A percentile compares a stretch with the other conserved stretches of the same genome.
These are phyloP conservation scores for Phytopythium oedochilum DNA, from an alignment of 352 stramenopile species.

Conservation along the genomic window DNA sequence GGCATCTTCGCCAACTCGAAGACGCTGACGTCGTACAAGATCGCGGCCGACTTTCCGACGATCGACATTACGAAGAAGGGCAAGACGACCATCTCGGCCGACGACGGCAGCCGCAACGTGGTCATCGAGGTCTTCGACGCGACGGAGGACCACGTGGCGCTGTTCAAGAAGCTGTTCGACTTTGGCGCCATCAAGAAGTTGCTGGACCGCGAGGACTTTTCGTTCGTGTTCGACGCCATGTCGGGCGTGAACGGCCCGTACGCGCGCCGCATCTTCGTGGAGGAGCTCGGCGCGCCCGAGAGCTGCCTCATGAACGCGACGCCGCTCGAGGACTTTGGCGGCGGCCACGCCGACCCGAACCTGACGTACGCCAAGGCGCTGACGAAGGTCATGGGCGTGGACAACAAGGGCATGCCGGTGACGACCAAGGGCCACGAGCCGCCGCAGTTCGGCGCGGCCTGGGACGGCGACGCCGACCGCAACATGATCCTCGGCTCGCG, in stretches of 20 bases:
- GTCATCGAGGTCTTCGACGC: conserved; percentile 97
- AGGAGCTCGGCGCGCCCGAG: conserved; percentile 90
- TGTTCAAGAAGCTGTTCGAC: conserved; percentile 98
- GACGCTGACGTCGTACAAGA: conserved; percentile 94
- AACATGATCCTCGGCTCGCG: conserved; percentile 98
- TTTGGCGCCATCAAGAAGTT: conserved; percentile 94
- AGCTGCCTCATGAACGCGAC: conserved; percentile 90
- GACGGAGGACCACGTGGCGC: conserved; percentile 93
- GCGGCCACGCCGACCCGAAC: conserved; percentile 98
- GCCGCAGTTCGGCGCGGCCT: conserved; percentile 92
- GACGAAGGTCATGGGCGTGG: conserved; percentile 95
- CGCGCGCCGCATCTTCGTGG: conserved; percentile 94
- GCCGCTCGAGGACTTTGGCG: conserved; percentile 97
- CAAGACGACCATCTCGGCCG: conserved; percentile 64
- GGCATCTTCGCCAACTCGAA: conserved; percentile 96
- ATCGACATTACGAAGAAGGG: conserved; percentile 71
- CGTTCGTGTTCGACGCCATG: conserved; percentile 97
- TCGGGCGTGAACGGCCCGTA: conserved; percentile 97
- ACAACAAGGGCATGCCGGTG: conserved; percentile 72
- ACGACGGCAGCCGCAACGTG: conserved; percentile 90
- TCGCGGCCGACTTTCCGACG: conserved; percentile 75
- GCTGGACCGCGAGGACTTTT: conserved; percentile 91
- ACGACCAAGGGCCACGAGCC: conserved; percentile 70
- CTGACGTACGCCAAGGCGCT: conserved; percentile 97
- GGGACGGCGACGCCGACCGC: conserved; percentile 98